phyloP scores from a whole-genome alignment of 805 yeast species.

The Candida incommunis region DNA sequence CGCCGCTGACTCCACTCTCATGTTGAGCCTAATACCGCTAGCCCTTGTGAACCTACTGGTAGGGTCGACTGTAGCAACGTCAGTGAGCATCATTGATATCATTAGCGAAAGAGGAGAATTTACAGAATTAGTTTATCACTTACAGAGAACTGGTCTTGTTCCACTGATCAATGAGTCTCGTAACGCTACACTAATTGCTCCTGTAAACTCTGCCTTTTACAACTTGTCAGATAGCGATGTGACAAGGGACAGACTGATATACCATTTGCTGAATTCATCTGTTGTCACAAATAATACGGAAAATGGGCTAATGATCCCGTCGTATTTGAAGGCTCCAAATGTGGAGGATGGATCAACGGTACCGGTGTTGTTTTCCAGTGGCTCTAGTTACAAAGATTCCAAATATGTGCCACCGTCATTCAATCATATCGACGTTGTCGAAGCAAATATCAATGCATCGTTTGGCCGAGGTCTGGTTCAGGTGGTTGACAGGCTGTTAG shows the following conservation, averaged over 20 bases:
- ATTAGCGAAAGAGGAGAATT: constrained; percentile 55
- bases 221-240: constrained; percentile 8
- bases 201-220: constrained; percentile 64
- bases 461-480: constrained; percentile 15
- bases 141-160: constrained; percentile 50
- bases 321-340: constrained; percentile 2
- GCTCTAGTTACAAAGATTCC: constrained; percentile 4
- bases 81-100: constrained; percentile 38
- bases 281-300: constrained; percentile 5
- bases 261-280: constrained; percentile 20
- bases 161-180: constrained; percentile 44
- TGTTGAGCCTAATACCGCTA: no score
- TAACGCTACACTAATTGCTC: constrained; percentile 65
- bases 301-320: constrained; percentile 4
- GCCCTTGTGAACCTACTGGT: no score
- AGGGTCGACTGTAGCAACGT: neutral
- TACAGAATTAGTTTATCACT: constrained; percentile 41
- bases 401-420: constrained; percentile 5
- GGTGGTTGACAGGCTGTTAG: constrained; percentile 8
- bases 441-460: constrained; percentile 12
- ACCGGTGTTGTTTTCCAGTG: neutral
- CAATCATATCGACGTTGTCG: constrained; percentile 7
- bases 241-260: constrained; percentile 12
- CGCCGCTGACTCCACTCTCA: no score
- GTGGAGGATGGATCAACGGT: constrained; percentile 6